A percentile compares a stretch with the other conserved stretches of the same genome.
Conservation (phyloP, 2,329 filamentous ascomycete species). For the Amauroascus niger region DNA sequence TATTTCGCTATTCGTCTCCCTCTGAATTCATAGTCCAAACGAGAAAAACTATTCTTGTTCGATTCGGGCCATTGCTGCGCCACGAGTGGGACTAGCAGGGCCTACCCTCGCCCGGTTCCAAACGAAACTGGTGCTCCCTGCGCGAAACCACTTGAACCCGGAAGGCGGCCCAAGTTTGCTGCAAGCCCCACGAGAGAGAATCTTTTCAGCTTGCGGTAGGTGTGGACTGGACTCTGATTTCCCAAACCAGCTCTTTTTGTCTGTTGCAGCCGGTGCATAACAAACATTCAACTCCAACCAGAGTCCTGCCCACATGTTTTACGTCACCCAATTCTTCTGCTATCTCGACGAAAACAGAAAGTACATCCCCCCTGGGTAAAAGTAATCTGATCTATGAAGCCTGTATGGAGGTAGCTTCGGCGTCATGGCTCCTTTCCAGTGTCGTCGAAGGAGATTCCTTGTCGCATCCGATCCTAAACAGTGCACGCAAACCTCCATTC, state of each 20-base stretch:
- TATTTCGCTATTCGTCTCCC: neutral
- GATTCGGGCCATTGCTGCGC: neutral
- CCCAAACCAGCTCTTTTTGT: neutral
- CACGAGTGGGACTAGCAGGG: neutral
- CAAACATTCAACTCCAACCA: neutral
- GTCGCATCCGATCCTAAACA: too few relatives aligned
- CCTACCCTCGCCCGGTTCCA: neutral
- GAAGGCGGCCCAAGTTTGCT: neutral
- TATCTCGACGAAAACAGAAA: neutral
- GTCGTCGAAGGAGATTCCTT: too few relatives aligned
- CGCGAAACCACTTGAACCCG: neutral
- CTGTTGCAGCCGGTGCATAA: neutral
- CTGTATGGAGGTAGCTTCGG: too few relatives aligned
- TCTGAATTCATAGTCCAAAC: neutral
- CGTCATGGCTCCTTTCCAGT: too few relatives aligned
- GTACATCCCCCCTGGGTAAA: too few relatives aligned
- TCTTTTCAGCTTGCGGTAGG: neutral
- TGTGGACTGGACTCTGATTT: neutral
- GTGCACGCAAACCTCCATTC: too few relatives aligned
- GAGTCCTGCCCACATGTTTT: neutral
- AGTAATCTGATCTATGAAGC: too few relatives aligned
- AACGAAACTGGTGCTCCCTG: neutral
- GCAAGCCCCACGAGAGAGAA: neutral
- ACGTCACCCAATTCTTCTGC: neutral
- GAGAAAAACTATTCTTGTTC: neutral